Percentiles rank a stretch among this genome's conserved stretches.
phyloP scores from a whole-genome alignment of 768 basidiomycete species.

The Mycena galopus region DNA sequence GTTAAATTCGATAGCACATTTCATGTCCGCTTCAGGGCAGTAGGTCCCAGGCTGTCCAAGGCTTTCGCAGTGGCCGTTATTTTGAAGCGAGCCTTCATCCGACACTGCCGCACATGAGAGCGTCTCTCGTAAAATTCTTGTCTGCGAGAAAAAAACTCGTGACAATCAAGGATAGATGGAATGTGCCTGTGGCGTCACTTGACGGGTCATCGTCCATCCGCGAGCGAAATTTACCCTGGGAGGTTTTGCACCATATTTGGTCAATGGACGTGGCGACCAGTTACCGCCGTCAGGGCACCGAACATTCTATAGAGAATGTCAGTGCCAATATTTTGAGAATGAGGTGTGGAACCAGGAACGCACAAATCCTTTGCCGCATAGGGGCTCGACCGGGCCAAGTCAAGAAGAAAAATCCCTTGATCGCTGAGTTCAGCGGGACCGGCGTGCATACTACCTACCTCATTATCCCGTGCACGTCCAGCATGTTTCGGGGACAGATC shows the following conservation, averaged over 20 bases:
- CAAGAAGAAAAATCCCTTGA: neutral
- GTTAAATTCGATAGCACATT: neutral
- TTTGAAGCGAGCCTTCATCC: too few species aligned
- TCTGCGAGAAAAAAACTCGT: neutral
- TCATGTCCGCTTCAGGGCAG: neutral
- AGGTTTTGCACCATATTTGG: neutral
- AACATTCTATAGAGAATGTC: neutral
- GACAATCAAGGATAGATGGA: neutral
- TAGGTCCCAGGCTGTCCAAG: neutral
- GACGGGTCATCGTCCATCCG: conserved; percentile 14
- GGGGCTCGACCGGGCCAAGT: too few species aligned
- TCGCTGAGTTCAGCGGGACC: neutral
- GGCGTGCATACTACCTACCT: too few species aligned
- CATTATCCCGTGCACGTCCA: neutral
- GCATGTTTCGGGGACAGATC: neutral
- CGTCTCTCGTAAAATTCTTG: neutral
- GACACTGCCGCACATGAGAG: too few species aligned
- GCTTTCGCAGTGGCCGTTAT: neutral
- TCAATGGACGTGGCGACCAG: neutral
- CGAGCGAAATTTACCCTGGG: neutral
- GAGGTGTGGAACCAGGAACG: too few species aligned
- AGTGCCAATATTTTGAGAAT: neutral
- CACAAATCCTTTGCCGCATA: too few species aligned
- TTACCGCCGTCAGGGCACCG: neutral
- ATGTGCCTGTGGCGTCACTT: conserved; percentile 18